A percentile compares a stretch with the other conserved stretches of the same genome.
Conservation (phyloP, 352 stramenopile species). For the Pythium utonaiense region DNA sequence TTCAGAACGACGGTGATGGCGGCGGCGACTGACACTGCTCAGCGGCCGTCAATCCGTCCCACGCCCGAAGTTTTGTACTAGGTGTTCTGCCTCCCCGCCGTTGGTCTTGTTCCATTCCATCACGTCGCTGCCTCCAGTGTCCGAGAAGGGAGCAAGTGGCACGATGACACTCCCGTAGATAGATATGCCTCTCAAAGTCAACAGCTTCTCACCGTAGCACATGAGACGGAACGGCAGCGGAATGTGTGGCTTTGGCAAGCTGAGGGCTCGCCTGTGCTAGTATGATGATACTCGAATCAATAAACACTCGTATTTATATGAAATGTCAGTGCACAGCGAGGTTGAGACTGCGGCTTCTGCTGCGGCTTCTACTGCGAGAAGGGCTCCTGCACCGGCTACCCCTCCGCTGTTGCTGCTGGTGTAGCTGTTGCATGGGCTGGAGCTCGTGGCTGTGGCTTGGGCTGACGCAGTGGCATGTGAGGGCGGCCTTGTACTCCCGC, state of each 20-base stretch:
- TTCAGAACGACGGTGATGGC: constrained; percentile 34
- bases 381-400: background rate
- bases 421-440: background rate
- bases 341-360: background rate
- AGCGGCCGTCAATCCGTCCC: background rate
- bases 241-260: background rate
- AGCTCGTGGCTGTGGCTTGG: constrained; percentile 1
- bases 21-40: constrained; percentile 20
- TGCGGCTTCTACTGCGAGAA: background rate
- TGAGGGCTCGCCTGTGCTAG: background rate
- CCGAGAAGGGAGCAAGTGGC: too few relatives aligned
- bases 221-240: background rate
- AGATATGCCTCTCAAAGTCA: background rate
- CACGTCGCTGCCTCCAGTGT: too few relatives aligned
- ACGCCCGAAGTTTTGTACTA: background rate
- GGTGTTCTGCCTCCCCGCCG: background rate
- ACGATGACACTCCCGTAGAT: background rate
- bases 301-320: constrained; percentile 3
- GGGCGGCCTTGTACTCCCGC: constrained; percentile 51
- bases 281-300: background rate
- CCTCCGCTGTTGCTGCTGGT: background rate
- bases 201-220: background rate
- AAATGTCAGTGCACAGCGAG: background rate
- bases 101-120: too few relatives aligned
- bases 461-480: constrained; percentile 46